Evolutionary conservation across 345 rosid species (phyloP), one percentile per base, ranked within the genome.

Genomic region (Lumnitzera littorea): DNA sequence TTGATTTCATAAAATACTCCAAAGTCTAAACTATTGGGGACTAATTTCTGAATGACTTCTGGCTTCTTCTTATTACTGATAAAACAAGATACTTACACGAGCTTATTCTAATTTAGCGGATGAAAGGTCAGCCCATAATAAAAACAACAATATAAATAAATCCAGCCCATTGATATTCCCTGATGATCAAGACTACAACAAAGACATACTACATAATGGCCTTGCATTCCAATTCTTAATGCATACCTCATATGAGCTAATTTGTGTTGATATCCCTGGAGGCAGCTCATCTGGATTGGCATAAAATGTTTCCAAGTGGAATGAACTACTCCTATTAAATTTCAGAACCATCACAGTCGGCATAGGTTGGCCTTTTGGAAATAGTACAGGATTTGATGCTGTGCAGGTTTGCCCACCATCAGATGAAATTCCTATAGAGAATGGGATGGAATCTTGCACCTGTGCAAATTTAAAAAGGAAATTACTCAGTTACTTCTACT

Each of bases 381-480:
- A 83, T 51, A 83, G 58, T 49, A 78, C 51, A 41, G 67, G 65
- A 56, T 71, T 78, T 56, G 81, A 65, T 46, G 65, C 65, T 23
- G 61, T 67, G 24, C 66, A 55, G 61, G 73, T 67, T 29, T 65
- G 72, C 48, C 71, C 72, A 63, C 62, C 81, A 54, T 76, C 78
- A 23, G 70, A 77, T 50, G 75, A 67, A 55, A 83, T 62, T 50
- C 88, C 88, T 51, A 83, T 60, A 17, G 84, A 77, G 68, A 82
- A 82, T 48, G 87, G 82, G 51, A 68, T 55, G 15, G 80, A 74
- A 73, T 83, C 88, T 65, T 83, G 84, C 60, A 83, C 88, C 88
- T 83, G 31, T 6, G 62, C 12, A 58, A n/a, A 58, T 48, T 27
- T 25, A 58, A 48, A 24, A 14, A 9, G 53, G 49, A 17, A 57